Percentiles rank a stretch among this genome's conserved stretches.
Evolutionary conservation across 192 early-diverging fungal species (phyloP).

Genomic region (Rhizophagus clarus): DNA sequence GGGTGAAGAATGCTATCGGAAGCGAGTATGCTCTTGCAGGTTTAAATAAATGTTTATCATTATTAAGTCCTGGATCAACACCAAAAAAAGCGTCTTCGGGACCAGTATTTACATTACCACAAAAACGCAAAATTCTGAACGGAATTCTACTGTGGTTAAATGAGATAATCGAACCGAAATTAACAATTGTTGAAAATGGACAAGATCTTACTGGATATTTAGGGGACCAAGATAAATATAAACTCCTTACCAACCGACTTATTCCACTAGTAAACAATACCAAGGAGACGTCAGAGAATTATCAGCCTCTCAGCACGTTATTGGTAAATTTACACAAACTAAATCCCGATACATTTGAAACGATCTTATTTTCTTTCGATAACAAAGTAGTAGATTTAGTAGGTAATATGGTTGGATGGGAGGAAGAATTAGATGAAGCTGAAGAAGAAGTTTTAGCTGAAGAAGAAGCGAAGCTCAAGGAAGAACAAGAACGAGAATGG

Average conservation of each 20-base stretch:
- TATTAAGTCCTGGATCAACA: background rate
- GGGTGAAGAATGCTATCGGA: slow-evolving; percentile 8
- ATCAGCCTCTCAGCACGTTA: slow-evolving; percentile 1
- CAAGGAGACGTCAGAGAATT: slow-evolving; percentile 20
- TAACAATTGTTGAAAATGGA: background rate
- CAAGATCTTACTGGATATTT: slow-evolving; percentile 6
- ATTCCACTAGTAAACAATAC: slow-evolving; percentile 17
- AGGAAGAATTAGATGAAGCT: slow-evolving; percentile 29
- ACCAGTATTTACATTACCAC: background rate
- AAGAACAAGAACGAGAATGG: slow-evolving; percentile 1
- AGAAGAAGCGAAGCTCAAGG: background rate
- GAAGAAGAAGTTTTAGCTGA: slow-evolving; percentile 19
- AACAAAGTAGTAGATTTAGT: slow-evolving; percentile 17
- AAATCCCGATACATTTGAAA: slow-evolving; percentile 24
- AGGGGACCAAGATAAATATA: slow-evolving; percentile 16
- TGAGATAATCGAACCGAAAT: slow-evolving; percentile 24
- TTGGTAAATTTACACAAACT: slow-evolving; percentile 29
- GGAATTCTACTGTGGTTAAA: slow-evolving; percentile 26
- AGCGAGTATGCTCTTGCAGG: background rate
- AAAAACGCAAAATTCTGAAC: slow-evolving; percentile 25
- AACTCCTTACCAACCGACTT: slow-evolving; percentile 1
- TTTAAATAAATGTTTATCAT: slow-evolving; percentile 22
- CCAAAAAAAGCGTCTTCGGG: background rate
- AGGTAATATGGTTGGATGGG: slow-evolving; percentile 30
- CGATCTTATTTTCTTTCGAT: slow-evolving; percentile 24